phyloP scores from a whole-genome alignment of 352 stramenopile species.

The Phytophthora quininea region DNA sequence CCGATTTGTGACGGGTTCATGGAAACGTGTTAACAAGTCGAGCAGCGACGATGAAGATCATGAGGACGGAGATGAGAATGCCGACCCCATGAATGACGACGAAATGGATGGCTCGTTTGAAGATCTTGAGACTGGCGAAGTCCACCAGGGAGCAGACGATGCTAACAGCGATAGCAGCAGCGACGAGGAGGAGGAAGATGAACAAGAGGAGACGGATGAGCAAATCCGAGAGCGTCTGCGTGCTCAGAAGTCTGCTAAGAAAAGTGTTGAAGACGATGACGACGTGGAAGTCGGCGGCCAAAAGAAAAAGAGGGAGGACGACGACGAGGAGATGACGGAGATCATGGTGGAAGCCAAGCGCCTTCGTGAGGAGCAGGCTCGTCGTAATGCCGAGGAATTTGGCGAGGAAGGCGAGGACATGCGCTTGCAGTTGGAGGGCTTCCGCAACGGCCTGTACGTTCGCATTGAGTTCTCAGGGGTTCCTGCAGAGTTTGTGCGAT shows the following conservation, averaged over 20 bases:
- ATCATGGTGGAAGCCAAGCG: constrained; percentile 87
- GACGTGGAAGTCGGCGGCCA: constrained; percentile 41
- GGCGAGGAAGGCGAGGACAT: constrained; percentile 93
- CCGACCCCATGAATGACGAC: constrained; percentile 82
- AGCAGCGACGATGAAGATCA: constrained; percentile 49
- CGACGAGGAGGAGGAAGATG: constrained; percentile 38
- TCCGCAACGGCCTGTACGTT: constrained; percentile 97
- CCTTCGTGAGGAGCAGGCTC: constrained; percentile 79
- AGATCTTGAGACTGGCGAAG: constrained; percentile 96
- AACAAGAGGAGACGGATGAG: constrained; percentile 75
- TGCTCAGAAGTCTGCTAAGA: constrained; percentile 92
- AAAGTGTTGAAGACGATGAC: constrained; percentile 72
- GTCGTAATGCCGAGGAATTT: constrained; percentile 95
- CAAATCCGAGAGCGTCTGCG: constrained; percentile 87
- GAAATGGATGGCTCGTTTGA: constrained; percentile 97
- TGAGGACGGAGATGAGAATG: constrained; percentile 46
- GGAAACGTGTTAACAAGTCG: constrained; percentile 77
- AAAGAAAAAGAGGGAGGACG: constrained; percentile 55
- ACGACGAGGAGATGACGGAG: constrained; percentile 89
- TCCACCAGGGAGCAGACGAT: constrained; percentile 41
- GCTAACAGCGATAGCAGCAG: constrained; percentile 31
- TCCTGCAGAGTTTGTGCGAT: constrained; percentile 94
- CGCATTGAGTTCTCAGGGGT: constrained; percentile 96
- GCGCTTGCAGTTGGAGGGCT: constrained; percentile 94
- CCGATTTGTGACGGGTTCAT: constrained; percentile 98